A percentile compares a stretch with the other conserved stretches of the same genome.
phyloP scores from a whole-genome alignment of 805 yeast genomes.

The Candida maris region DNA sequence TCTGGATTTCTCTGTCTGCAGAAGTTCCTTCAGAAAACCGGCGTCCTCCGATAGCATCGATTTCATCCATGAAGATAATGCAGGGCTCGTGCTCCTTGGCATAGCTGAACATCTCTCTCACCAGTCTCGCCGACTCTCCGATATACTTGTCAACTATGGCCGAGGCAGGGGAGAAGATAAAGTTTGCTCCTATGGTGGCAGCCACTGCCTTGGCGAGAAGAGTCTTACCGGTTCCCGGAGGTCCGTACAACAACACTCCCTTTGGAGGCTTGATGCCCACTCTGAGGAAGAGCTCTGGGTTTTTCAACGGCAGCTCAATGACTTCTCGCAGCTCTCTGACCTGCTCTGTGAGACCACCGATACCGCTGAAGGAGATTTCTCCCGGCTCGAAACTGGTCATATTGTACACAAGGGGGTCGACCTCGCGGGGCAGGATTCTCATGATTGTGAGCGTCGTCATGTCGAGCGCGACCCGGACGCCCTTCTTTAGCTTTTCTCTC shows the following conservation, averaged over 20 bases:
- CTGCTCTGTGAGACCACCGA: constrained; percentile 95
- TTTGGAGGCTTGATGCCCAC: constrained; percentile 99
- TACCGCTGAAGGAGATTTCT: constrained; percentile 87
- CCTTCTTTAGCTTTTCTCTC: constrained; percentile 78
- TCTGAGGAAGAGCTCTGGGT: constrained; percentile 91
- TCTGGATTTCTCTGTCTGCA: constrained; percentile 97
- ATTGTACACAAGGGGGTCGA: constrained; percentile 95
- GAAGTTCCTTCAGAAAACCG: constrained; percentile 97
- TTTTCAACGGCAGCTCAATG: constrained; percentile 92
- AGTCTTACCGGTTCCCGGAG: constrained; percentile 98
- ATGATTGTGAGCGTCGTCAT: constrained; percentile 97
- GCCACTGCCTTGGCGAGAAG: constrained; percentile 96
- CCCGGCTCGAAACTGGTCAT: constrained; percentile 99
- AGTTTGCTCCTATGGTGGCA: constrained; percentile 96
- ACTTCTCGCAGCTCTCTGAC: constrained; percentile 96
- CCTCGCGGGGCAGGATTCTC: constrained; percentile 96
- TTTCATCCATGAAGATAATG: constrained; percentile 97
- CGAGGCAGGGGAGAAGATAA: constrained; percentile 96
- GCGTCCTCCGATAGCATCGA: constrained; percentile 98
- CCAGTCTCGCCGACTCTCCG: constrained; percentile 95
- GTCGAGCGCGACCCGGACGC: constrained; percentile 93
- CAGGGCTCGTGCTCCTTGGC: constrained; percentile 98
- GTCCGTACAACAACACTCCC: constrained; percentile 94
- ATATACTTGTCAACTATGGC: constrained; percentile 97
- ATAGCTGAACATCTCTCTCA: constrained; percentile 96